Conservation (phyloP, 306 rosid species). For the Macrotyloma uniflorum region DNA sequence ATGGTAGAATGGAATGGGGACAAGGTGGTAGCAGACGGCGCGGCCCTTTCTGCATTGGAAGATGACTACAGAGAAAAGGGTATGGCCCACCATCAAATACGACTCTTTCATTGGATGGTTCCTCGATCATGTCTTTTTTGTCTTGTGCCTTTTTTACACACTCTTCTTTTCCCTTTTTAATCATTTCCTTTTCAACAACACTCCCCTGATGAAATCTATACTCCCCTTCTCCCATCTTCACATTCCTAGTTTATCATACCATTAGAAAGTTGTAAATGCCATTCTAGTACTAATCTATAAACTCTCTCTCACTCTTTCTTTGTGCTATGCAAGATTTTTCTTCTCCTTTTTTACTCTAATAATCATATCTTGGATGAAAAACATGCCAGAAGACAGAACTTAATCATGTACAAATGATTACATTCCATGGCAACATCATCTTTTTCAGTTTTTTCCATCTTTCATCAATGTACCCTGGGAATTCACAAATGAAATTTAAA, state of each 20-base stretch:
- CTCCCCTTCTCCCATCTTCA: neutral
- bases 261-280: conserved; percentile 23
- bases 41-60: conserved; percentile 35
- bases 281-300: neutral
- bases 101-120: conserved; percentile 29
- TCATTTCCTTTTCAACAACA: conserved; percentile 27
- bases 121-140: conserved; percentile 40
- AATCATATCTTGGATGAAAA: too few species aligned
- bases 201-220: neutral
- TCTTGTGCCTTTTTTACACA: conserved; percentile 22
- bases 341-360: too few species aligned
- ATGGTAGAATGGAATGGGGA: conserved; percentile 37
- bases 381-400: conserved; percentile 30
- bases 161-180: conserved; percentile 13
- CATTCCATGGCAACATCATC: conserved; percentile 29
- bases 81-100: conserved; percentile 39
- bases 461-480: conserved; percentile 13
- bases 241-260: neutral
- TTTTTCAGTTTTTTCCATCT: conserved; percentile 2
- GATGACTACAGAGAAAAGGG: conserved; percentile 6
- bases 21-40: conserved; percentile 49
- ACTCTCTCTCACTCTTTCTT: neutral
- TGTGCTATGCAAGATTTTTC: too few species aligned
- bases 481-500: conserved; percentile 3
- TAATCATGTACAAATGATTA: conserved; percentile 50